A percentile compares a stretch with the other conserved stretches of the same genome.
phyloP scores from a whole-genome alignment of 768 basidiomycete genomes.

The Cystoderma amianthinum region DNA sequence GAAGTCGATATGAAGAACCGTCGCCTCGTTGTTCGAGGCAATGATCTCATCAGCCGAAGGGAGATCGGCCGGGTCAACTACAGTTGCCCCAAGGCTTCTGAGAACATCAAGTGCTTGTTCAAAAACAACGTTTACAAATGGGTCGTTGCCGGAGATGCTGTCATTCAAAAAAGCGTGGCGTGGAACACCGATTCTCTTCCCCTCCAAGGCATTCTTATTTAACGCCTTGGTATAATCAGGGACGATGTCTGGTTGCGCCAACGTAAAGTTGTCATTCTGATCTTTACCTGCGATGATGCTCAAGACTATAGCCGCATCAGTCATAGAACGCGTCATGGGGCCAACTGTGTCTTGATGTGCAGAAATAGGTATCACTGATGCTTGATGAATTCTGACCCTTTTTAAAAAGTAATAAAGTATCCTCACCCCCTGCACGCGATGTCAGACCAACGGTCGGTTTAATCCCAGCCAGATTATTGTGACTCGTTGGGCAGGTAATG shows the following conservation, averaged over 20 bases:
- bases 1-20: conserved; percentile 51
- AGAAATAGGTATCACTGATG: conserved; percentile 57
- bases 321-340: conserved; percentile 44
- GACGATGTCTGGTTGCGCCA: conserved; percentile 41
- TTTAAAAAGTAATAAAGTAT: too few species aligned
- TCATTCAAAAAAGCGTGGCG: conserved; percentile 29
- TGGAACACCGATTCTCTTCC: conserved; percentile 50
- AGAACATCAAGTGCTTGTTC: conserved; percentile 30
- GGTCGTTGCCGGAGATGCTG: conserved; percentile 22
- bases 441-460: conserved; percentile 57
- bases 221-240: conserved; percentile 54
- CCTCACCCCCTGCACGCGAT: conserved; percentile 48
- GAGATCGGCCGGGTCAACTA: conserved; percentile 60
- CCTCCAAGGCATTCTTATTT: conserved; percentile 35
- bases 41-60: conserved; percentile 46
- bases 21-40: conserved; percentile 42
- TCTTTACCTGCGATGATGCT: conserved; percentile 51
- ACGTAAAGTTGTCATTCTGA: conserved; percentile 46
- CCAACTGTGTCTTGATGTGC: conserved; percentile 54
- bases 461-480: conserved; percentile 52
- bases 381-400: too few species aligned
- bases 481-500: conserved; percentile 42
- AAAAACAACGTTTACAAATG: conserved; percentile 29
- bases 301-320: conserved; percentile 49
- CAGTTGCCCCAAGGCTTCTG: conserved; percentile 33